A percentile compares a stretch with the other conserved stretches of the same genome.
Conservation (phyloP, 805 yeast species). For the Kodamaea laetipori region DNA sequence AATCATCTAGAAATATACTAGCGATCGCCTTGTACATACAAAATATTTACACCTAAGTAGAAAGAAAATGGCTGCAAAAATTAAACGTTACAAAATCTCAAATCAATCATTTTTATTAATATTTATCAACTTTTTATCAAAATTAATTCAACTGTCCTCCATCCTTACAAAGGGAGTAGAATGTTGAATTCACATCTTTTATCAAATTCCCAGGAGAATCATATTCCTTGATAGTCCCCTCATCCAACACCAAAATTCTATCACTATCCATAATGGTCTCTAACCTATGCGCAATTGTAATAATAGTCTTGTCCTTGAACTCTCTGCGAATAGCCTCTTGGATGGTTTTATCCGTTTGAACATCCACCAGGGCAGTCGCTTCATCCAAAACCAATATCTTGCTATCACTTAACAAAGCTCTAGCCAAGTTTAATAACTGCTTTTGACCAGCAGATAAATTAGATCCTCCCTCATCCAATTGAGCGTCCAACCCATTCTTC, state of each 20-base stretch:
- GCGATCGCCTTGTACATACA: no score
- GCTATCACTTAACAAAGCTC: slow-evolving; percentile 25
- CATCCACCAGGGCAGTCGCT: slow-evolving; percentile 40
- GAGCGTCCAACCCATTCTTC: slow-evolving; percentile 22
- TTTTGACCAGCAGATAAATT: slow-evolving; percentile 30
- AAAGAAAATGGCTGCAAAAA: no score
- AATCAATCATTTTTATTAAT: no score
- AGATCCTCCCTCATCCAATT: slow-evolving; percentile 26
- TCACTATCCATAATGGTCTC: slow-evolving; percentile 33
- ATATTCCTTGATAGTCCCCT: slow-evolving; percentile 26
- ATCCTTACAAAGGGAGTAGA: slow-evolving; percentile 17
- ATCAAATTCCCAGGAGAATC: slow-evolving; percentile 18
- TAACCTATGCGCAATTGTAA: slow-evolving; percentile 32
- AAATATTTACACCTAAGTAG: no score
- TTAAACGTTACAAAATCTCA: no score
- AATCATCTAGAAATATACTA: no score
- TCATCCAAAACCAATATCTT: slow-evolving; percentile 26
- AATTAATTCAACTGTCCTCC: slow-evolving; percentile 15
- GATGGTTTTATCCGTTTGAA: slow-evolving; percentile 31
- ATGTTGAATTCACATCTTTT: slow-evolving; percentile 7
- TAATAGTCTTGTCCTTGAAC: slow-evolving; percentile 27
- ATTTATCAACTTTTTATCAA: background rate
- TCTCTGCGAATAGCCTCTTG: slow-evolving; percentile 29
- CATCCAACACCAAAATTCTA: slow-evolving; percentile 26
- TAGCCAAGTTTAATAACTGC: slow-evolving; percentile 27